Conservation (phyloP, 306 rosid genomes). For the Gastrolobium villosum region DNA sequence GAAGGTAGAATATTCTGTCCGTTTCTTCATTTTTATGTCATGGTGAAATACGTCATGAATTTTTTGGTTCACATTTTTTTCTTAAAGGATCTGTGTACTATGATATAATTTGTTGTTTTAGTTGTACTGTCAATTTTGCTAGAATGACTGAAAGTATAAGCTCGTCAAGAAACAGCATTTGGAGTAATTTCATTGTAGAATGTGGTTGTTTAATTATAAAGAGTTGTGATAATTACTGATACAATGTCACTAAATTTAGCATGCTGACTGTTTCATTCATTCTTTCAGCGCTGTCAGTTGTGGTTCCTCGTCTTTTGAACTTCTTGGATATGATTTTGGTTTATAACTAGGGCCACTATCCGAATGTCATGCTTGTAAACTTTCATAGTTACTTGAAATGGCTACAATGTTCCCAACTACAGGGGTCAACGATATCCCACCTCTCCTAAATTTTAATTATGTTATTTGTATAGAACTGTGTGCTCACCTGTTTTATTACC, state of each 20-base stretch:
- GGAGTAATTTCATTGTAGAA: constrained; percentile 1
- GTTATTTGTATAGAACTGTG: too few relatives aligned
- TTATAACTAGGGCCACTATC: background rate
- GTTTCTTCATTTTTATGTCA: constrained; percentile 26
- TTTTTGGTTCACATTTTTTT: constrained; percentile 2
- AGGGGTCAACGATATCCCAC: background rate
- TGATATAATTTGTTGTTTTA: constrained; percentile 11
- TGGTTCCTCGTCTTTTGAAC: background rate
- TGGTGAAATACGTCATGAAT: constrained; percentile 20
- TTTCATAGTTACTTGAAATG: background rate
- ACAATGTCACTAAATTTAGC: constrained; percentile 13
- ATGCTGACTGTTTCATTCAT: background rate
- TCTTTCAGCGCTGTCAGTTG: background rate
- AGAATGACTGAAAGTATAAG: background rate
- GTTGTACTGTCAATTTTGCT: background rate
- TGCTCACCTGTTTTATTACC: background rate
- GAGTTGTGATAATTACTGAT: background rate
- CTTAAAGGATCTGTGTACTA: background rate
- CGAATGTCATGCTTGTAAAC: background rate
- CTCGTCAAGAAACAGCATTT: background rate
- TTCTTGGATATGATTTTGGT: constrained; percentile 7
- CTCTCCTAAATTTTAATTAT: background rate
- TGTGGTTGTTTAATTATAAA: background rate
- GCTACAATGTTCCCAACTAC: background rate
- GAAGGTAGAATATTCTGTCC: constrained; percentile 66